These are phyloP conservation scores for Albophoma yamanashiensis DNA, from an alignment of 2,329 filamentous ascomycete species.

Conservation along the genomic window DNA sequence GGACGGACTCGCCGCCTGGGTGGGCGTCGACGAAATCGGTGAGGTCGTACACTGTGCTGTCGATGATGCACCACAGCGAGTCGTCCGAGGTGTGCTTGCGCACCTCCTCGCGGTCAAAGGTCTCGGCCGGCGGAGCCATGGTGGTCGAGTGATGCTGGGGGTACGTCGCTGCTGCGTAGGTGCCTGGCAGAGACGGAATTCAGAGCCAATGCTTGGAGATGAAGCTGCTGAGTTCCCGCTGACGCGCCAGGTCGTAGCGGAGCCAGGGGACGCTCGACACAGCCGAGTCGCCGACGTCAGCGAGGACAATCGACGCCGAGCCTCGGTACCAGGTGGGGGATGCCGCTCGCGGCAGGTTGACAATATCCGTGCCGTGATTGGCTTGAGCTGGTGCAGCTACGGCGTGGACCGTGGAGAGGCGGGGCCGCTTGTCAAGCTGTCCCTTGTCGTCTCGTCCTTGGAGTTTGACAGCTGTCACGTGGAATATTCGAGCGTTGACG, in stretches of 20 bases:
- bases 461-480: not conserved
- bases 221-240: not conserved
- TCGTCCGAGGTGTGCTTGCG: conserved; percentile 67
- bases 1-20: conserved; percentile 70
- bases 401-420: not conserved
- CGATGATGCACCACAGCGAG: conserved; percentile 74
- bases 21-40: conserved; percentile 79
- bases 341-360: not conserved
- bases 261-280: not conserved
- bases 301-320: not conserved
- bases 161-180: not conserved
- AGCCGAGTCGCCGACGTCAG: not conserved
- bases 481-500: not conserved
- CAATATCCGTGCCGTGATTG: not conserved
- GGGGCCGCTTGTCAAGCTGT: not conserved
- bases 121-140: conserved; percentile 32
- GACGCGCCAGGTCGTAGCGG: not conserved
- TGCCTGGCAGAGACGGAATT: not conserved
- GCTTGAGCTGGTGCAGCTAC: not conserved
- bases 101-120: conserved; percentile 54
- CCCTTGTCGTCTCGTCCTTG: not conserved
- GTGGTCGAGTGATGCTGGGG: not conserved
- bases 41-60: conserved; percentile 79
- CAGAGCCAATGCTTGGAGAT: not conserved
- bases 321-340: not conserved